phyloP scores from a whole-genome alignment of 2,329 filamentous ascomycete genomes.

The Ilyonectria mors-panacis region DNA sequence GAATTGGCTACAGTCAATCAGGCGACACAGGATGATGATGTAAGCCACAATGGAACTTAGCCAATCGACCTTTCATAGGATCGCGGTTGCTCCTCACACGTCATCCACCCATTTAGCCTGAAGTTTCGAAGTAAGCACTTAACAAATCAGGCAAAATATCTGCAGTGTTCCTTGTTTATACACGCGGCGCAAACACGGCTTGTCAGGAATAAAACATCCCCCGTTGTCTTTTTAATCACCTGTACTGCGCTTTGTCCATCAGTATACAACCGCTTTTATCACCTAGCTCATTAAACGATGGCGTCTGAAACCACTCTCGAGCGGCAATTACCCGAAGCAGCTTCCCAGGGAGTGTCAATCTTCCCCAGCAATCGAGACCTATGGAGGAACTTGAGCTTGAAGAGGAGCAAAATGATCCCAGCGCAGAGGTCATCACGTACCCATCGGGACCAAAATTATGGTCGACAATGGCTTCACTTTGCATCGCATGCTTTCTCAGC shows the following conservation, averaged over 20 bases:
- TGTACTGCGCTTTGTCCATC: background rate
- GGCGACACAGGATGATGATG: background rate
- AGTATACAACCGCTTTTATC: background rate
- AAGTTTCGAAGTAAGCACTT: constrained; percentile 7
- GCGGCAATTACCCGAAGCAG: background rate
- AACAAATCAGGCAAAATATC: background rate
- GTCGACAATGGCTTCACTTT: constrained; percentile 45
- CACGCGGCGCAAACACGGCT: background rate
- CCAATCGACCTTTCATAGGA: background rate
- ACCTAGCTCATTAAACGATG: constrained; percentile 8
- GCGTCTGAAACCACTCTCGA: constrained; percentile 10
- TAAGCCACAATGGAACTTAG: background rate
- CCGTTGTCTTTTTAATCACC: background rate
- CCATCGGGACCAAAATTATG: constrained; percentile 42
- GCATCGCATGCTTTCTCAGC: constrained; percentile 42
- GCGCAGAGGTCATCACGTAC: constrained; percentile 16
- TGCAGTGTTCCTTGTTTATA: too few species aligned
- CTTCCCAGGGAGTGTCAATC: background rate
- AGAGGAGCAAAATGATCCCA: constrained; percentile 6
- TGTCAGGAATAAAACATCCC: background rate
- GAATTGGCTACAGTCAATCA: too few species aligned
- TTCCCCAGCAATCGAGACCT: background rate
- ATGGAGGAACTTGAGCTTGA: constrained; percentile 22
- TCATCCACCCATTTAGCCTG: constrained; percentile 18
- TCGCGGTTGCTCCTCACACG: background rate